phyloP scores from a whole-genome alignment of 177 flowering plant species.

The Vitis hybrid region DNA sequence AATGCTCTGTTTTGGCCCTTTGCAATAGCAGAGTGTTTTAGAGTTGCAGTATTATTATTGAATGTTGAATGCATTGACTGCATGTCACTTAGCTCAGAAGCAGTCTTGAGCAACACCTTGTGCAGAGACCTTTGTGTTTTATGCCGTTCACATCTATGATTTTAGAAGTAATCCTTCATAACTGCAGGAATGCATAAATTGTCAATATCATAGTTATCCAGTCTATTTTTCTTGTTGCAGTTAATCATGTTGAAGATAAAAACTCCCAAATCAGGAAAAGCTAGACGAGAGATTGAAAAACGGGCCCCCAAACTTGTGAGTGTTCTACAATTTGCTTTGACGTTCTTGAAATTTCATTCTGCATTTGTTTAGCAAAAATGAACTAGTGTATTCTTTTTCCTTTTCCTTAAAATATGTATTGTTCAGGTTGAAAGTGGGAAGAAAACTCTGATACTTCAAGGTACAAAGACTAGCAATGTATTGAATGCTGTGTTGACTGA shows the following conservation, averaged over 20 bases:
- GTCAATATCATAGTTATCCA: background rate
- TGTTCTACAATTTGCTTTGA: background rate
- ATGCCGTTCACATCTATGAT: too few species aligned
- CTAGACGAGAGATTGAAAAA: slow-evolving; percentile 26
- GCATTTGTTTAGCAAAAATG: background rate
- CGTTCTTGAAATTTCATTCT: background rate
- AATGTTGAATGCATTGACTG: too few species aligned
- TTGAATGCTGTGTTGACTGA: slow-evolving; percentile 69
- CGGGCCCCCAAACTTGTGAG: slow-evolving; percentile 40
- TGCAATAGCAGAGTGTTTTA: too few species aligned
- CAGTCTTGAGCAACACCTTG: too few species aligned
- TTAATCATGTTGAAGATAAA: slow-evolving; percentile 23
- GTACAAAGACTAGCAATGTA: slow-evolving; percentile 74
- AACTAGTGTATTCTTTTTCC: background rate
- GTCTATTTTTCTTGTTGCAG: background rate
- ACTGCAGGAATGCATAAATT: too few species aligned
- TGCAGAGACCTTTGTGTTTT: too few species aligned
- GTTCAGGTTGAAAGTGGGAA: slow-evolving; percentile 49
- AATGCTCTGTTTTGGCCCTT: too few species aligned
- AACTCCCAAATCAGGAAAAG: slow-evolving; percentile 26
- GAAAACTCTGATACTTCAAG: slow-evolving; percentile 87
- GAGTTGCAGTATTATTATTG: too few species aligned
- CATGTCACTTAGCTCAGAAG: too few species aligned
- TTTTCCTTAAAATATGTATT: background rate
- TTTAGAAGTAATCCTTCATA: too few species aligned